A percentile compares a stretch with the other conserved stretches of the same genome.
These are phyloP conservation scores for Thielaviopsis musarum DNA, from an alignment of 2,329 filamentous ascomycete genomes.

Conservation along the genomic window DNA sequence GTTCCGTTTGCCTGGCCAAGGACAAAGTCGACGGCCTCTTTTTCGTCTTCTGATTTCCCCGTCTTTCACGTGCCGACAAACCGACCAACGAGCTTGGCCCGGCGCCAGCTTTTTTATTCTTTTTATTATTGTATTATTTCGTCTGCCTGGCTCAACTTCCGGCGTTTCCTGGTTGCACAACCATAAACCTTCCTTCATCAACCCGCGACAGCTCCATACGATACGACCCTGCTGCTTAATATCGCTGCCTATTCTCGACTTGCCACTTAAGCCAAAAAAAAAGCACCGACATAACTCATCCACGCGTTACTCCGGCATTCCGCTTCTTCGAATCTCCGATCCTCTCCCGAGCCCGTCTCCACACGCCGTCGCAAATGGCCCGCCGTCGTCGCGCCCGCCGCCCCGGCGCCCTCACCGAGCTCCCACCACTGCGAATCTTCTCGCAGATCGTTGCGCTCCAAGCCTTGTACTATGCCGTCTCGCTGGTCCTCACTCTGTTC, in stretches of 20 bases:
- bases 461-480: constrained; percentile 35
- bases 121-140: background rate
- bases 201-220: no score
- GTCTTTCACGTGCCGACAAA: background rate
- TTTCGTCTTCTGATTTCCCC: background rate
- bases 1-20: background rate
- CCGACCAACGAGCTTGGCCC: background rate
- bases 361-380: constrained; percentile 25
- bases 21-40: no score
- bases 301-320: background rate
- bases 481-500: constrained; percentile 38
- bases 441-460: constrained; percentile 42
- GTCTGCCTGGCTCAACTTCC: background rate
- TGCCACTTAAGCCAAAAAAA: no score
- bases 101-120: background rate
- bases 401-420: constrained; percentile 41
- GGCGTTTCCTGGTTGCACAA: no score
- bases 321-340: background rate
- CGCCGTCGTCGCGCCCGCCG: constrained; percentile 40
- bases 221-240: no score
- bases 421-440: constrained; percentile 43
- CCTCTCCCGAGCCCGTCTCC: background rate
- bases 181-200: no score
- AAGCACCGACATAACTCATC: background rate
- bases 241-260: no score